Evolutionary conservation across 1,284 basidiomycete genomes (phyloP).

Genomic region (Volvariella surrecta): DNA sequence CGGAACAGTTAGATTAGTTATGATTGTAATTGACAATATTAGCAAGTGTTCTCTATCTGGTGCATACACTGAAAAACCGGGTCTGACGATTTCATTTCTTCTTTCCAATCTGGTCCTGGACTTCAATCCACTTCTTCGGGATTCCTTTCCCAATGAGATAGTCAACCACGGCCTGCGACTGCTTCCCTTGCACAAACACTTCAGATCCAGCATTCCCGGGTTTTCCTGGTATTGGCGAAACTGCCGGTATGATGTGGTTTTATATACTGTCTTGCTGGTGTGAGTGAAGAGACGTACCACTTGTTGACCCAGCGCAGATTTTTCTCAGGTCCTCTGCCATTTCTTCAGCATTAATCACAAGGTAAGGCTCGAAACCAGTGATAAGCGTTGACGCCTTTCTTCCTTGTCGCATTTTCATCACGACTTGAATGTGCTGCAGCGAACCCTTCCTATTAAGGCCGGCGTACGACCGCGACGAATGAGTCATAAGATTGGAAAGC

Average conservation of each 20-base stretch:
- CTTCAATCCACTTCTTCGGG: constrained; percentile 73
- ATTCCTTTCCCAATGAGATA: constrained; percentile 63
- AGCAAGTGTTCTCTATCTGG: background rate
- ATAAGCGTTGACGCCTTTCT: constrained; percentile 72
- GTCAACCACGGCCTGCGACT: constrained; percentile 56
- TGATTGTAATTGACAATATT: too few relatives aligned
- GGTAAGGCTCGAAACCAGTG: constrained; percentile 70
- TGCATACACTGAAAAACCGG: constrained; percentile 1
- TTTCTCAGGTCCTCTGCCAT: constrained; percentile 76
- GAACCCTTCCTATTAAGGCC: constrained; percentile 57
- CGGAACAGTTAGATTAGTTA: too few relatives aligned
- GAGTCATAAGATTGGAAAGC: background rate
- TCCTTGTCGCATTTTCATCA: constrained; percentile 67
- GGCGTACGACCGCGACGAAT: background rate
- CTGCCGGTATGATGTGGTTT: constrained; percentile 22
- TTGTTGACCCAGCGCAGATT: constrained; percentile 71
- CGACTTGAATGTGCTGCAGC: constrained; percentile 60
- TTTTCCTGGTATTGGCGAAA: constrained; percentile 48
- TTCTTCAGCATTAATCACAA: constrained; percentile 52
- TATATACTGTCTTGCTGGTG: background rate
- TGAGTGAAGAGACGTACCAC: constrained; percentile 32
- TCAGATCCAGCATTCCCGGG: constrained; percentile 38
- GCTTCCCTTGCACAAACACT: constrained; percentile 79
- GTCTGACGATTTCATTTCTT: constrained; percentile 18
- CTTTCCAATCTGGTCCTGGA: constrained; percentile 35